These are phyloP conservation scores for Tolypocladium album DNA, from an alignment of 2,329 filamentous ascomycete species.

Conservation along the genomic window DNA sequence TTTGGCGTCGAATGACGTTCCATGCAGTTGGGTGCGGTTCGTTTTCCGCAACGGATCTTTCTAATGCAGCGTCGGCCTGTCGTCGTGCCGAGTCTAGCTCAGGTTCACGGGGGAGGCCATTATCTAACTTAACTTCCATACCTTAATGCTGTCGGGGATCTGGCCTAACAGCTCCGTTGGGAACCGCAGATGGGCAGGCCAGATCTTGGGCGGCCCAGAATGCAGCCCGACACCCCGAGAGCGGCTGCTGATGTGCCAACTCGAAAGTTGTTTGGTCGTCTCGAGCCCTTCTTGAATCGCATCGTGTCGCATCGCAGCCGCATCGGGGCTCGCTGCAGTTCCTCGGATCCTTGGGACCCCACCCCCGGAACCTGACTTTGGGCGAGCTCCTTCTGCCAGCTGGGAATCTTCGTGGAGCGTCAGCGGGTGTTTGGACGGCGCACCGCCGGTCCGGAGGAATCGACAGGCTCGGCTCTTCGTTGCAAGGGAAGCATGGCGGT, in stretches of 20 bases:
- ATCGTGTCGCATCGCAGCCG: conserved; percentile 3
- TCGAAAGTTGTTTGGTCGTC: neutral
- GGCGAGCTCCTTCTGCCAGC: neutral
- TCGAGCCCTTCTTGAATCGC: neutral
- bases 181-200: conserved; percentile 3
- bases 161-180: conserved; percentile 3
- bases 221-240: neutral
- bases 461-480: neutral
- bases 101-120: neutral
- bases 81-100: neutral
- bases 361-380: neutral
- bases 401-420: neutral
- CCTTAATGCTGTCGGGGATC: neutral
- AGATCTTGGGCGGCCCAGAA: conserved; percentile 4
- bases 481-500: neutral
- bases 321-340: conserved; percentile 1
- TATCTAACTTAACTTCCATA: neutral
- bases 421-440: neutral
- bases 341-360: conserved; percentile 1
- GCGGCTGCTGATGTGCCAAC: neutral
- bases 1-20: neutral
- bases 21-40: neutral
- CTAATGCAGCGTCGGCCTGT: neutral
- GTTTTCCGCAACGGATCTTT: neutral
- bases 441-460: neutral